Evolutionary conservation across 352 stramenopile species (phyloP), one percentile per base, ranked within the genome.

Genomic region (Phytophthora palmivora): DNA sequence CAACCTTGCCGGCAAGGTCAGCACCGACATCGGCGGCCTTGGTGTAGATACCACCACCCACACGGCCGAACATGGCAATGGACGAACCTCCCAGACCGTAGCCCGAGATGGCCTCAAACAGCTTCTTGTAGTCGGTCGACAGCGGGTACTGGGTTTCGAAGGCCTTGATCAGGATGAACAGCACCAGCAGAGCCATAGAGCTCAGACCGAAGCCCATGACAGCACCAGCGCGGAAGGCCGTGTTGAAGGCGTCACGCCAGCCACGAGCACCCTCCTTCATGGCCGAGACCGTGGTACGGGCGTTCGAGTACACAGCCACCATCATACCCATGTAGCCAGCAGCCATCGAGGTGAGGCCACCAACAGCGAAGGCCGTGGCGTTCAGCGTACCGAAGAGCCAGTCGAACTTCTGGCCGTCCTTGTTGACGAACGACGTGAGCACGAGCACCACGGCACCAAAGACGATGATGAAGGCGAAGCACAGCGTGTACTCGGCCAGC

Each of bases 41-140:
- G 55, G 98, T 99, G 89, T 99, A 99, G 82, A 99, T 99, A 80
- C 98, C 98, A 63, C 98, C 98, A 63, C 97, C 98, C 39, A 99
- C 97, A 91, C 98, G 97, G 56, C 97, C 97, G 76, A 99, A 99
- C 88, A 99, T 97, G 55, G 98, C 98, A 78, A 99, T 99, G 24
- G 92, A 98, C 50, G 94, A 99, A 72, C 95, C 98, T 51, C 98
- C 98, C 33, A 99, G 84, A 84, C 95, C 96, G 75, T 99, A 99
- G 67, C 98, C 97, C 44, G 97, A 97, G 45, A 99, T 92, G 60
- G 85, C 95, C 72, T 99, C 97, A 50, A 98, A 99, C 48, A 97
- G 75, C 72, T 92, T 77, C 72, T 96, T 92, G 45, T 88, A 74
- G 64, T 95, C 72, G 10, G 83, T 93, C 52, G 71, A 74, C 26